phyloP scores from a whole-genome alignment of 306 rosid genomes.

The Corylus heterophylla region DNA sequence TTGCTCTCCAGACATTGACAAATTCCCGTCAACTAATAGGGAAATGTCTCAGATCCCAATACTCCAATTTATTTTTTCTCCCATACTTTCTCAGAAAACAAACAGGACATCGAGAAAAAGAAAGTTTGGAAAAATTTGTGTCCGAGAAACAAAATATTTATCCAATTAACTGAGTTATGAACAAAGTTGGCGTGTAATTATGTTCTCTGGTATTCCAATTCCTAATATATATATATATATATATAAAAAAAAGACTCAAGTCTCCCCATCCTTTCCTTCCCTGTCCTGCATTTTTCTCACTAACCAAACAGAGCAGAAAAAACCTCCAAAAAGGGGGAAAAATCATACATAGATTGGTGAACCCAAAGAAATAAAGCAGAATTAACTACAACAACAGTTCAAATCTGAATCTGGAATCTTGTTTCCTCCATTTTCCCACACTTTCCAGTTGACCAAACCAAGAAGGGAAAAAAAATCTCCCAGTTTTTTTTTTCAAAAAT shows the following conservation, averaged over 20 bases:
- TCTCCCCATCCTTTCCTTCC: neutral
- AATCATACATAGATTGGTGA: neutral
- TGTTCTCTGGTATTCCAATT: neutral
- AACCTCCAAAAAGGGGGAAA: too few relatives aligned
- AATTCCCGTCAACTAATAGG: neutral
- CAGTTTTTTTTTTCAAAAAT: neutral
- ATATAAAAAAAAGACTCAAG: too few relatives aligned
- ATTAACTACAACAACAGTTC: neutral
- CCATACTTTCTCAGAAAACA: neutral
- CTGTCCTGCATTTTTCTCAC: neutral
- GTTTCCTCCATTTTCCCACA: neutral
- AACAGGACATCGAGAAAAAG: neutral
- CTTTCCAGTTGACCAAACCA: neutral
- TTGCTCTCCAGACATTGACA: neutral
- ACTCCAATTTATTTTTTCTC: conserved; percentile 17
- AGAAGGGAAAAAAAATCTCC: neutral
- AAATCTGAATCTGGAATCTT: neutral
- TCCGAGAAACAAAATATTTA: too few relatives aligned
- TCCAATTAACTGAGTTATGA: neutral
- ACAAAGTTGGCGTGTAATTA: neutral
- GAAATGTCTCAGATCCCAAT: conserved; percentile 14
- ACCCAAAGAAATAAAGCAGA: neutral
- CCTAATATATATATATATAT: too few relatives aligned
- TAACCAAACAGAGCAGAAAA: neutral
- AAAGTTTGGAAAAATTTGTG: neutral